Percentiles rank a stretch among this genome's conserved stretches.
These are phyloP conservation scores for Orbilia oligospora DNA, from an alignment of 2,329 filamentous ascomycete species.

Conservation along the genomic window DNA sequence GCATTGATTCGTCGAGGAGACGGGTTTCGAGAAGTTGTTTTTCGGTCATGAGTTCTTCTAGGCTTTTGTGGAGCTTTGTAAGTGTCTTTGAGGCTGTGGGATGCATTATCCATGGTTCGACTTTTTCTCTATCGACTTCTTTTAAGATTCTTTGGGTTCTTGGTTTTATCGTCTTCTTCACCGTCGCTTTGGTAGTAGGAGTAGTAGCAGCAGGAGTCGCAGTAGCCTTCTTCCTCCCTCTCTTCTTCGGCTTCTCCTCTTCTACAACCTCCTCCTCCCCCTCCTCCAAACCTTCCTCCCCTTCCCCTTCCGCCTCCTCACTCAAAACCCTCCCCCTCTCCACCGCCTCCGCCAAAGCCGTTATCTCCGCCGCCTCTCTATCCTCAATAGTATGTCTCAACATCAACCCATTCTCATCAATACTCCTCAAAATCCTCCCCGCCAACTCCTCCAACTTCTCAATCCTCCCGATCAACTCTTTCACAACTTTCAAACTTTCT, in stretches of 20 bases:
- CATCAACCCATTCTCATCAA: conserved; percentile 92
- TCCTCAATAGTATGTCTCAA: conserved; percentile 84
- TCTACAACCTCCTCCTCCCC: conserved; percentile 64
- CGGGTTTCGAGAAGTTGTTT: conserved; percentile 69
- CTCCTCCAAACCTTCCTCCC: conserved; percentile 11
- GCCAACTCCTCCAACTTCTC: conserved; percentile 78
- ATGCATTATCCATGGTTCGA: conserved; percentile 77
- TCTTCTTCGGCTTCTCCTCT: conserved; percentile 64
- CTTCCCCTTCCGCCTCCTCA: conserved; percentile 64
- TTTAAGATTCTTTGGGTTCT: conserved; percentile 71
- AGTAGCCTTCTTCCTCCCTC: conserved; percentile 64
- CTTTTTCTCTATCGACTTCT: conserved; percentile 72
- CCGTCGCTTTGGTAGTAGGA: background rate
- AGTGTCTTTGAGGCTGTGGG: conserved; percentile 73
- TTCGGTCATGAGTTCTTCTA: conserved; percentile 77
- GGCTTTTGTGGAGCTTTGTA: conserved; percentile 76
- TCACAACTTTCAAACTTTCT: conserved; percentile 65
- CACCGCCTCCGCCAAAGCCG: conserved; percentile 80
- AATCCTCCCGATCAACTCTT: conserved; percentile 72
- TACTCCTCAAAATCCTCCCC: conserved; percentile 79
- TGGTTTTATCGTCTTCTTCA: conserved; percentile 65
- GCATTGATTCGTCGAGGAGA: conserved; percentile 55
- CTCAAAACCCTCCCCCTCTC: conserved; percentile 75
- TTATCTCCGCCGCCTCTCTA: conserved; percentile 78
- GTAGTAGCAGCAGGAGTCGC: conserved; percentile 52